Evolutionary conservation across 352 stramenopile genomes (phyloP).

Genomic region (Saprolegnia diclina): DNA sequence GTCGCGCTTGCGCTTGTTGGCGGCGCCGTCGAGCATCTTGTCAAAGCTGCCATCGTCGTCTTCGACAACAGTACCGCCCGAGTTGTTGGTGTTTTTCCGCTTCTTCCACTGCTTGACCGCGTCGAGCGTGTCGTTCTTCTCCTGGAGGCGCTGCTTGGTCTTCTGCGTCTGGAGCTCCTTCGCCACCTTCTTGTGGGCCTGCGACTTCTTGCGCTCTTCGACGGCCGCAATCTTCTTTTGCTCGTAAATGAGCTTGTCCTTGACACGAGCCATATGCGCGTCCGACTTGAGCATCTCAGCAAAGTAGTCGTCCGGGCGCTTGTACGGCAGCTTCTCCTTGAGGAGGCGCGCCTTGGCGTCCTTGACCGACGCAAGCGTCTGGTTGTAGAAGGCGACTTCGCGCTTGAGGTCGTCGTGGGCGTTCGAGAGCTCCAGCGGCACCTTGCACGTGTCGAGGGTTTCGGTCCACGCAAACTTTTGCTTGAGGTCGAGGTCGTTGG

Average conservation of each 20-base stretch:
- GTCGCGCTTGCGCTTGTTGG: conserved; percentile 46
- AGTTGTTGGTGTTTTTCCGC: conserved; percentile 67
- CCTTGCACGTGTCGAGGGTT: conserved; percentile 64
- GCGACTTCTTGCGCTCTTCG: conserved; percentile 95
- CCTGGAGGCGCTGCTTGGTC: conserved; percentile 67
- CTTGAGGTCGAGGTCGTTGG: conserved; percentile 49
- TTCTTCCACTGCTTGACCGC: conserved; percentile 88
- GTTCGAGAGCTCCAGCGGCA: conserved; percentile 55
- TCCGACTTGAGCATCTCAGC: conserved; percentile 99
- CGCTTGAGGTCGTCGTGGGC: conserved; percentile 86
- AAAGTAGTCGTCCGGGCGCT: conserved; percentile 96
- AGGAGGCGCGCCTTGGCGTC: conserved; percentile 77
- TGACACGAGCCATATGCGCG: conserved; percentile 92
- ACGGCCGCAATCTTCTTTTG: conserved; percentile 99
- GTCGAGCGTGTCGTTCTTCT: conserved; percentile 86
- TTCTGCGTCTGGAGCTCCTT: conserved; percentile 90
- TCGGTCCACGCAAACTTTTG: conserved; percentile 62
- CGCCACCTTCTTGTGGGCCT: conserved; percentile 94
- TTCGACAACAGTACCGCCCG: conserved; percentile 46
- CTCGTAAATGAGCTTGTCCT: conserved; percentile 99
- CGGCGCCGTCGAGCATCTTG: conserved; percentile 54
- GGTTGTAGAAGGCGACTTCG: conserved; percentile 97
- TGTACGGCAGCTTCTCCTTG: conserved; percentile 75
- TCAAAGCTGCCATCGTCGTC: conserved; percentile 59
- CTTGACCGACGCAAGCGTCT: conserved; percentile 59